Base-by-base conservation (phyloP, 1,139 yeast species). In the Kodamaea sp. region DNA sequence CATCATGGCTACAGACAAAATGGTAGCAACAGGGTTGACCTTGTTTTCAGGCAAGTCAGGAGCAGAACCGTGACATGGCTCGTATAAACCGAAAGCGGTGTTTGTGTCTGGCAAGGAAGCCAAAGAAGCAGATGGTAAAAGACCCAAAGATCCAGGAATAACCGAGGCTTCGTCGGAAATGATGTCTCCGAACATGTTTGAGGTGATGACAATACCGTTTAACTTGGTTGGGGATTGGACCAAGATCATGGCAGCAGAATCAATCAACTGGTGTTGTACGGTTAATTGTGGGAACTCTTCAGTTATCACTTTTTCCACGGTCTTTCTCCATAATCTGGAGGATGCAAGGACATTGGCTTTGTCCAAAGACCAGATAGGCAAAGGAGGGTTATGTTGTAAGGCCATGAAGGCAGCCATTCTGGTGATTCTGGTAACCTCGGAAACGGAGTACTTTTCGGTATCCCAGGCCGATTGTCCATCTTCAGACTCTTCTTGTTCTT, bases 401-500 rank as follows among this genome's bases (percentile, higher is more conserved):
- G 98, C 97, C 74, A 92, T 70, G 66, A 88, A 92, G 4, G 96
- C 97, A 31, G 97, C 98, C 97, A 92, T 90, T 63, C 97, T 78
- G 26, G 97, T 88, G 61, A 92, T 89, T 61, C 98, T 80, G 59
- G 88, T 82, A 33, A 92, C 95, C 66, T 92, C 98, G 27, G 82
- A 76, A 23, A 89, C 95, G 24, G 92, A 71, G 67, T 92, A 92
- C 48, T 86, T 76, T 64, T 92, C 97, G 37, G 96, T 87, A 60
- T 92, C 98, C 77, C 92, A 80, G 20, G 98, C 98, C 37, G 79
- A 76, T 40, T 60, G 48, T 16, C 58, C 53, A 48, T 69, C 73
- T 32, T 86, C 86, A 32, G 79, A 75, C 32, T 92, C 95, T 33
- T 81, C 85, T 57, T 89, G 97, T 69, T 92, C 98, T 55, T 78